Base-by-base conservation (phyloP, 805 yeast species). In the Starmerella sp. region DNA sequence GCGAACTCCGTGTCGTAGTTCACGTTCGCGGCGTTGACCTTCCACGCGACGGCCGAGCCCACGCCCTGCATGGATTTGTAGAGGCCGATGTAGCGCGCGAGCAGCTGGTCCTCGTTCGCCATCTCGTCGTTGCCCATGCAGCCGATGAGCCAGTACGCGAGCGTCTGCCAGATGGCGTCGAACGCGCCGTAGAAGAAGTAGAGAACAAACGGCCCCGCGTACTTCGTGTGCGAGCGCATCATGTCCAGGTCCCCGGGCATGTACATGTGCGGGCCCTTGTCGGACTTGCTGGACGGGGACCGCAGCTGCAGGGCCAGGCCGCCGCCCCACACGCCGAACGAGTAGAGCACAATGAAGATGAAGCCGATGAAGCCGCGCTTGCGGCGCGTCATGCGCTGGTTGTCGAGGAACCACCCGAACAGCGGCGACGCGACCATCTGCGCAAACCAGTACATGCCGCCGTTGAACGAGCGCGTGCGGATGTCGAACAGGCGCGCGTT, bases 1-100 rank as follows among this genome's bases (percentile, higher is more conserved):
- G 68, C 78, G 65, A 78, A 79, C 65, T 77, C 63, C 39, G 63
- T 62, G 62, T 70, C 68, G 65, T 72, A 80, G 29, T 63, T 56
- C 15, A 57, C 49, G 11, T 63, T 66, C 37, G 70, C 56, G 34
- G 78, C 75, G 62, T 80, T 83, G 58, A 79, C 66, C 61, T 81
- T 69, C 84, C 83, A 81, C 13, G 75, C 76, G 48, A 81, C 71
- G 29, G 81, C 84, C 13, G 81, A 79, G 64, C 82, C 83, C 9
- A 83, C 84, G 42, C 81, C 75, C 68, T 81, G 85, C 56, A 81
- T 66, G 55, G 82, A 79, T 70, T 81, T 81, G 71, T 80, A 81
- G 66, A 77, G 77, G 42, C 83, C 83, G 17, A 82, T 81, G 30
- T 58, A 58, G 35, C 62, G 78, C 77, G 56, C 80, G 66, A 30